Base-by-base conservation (phyloP, 140 eudicot species). In the Ambrosia hybrid region DNA sequence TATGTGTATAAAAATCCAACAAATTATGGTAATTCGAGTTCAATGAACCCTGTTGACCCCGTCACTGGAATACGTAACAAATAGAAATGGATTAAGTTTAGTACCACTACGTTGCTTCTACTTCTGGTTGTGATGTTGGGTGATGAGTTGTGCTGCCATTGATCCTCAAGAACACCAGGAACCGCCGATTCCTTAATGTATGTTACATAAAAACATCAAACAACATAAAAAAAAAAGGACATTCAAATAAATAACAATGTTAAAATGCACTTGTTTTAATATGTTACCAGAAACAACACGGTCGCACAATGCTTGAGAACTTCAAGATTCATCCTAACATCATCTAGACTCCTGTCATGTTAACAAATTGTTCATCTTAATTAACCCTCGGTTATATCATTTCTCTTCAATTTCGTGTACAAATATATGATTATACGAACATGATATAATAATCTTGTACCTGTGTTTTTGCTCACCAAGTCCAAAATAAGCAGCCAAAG, bases 381-480 rank as follows among this genome's bases (percentile, higher is more conserved):
- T 53, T 16, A 77, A 53, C 12, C 26, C 37, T n/a, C 49, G 5
- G 1, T 43, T 43, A 43, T 43, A 43, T 15, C 11, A 8, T 57
- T 12, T 21, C 17, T 68, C 15, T 36, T 51, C 0, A 10, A 46
- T 4, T 37, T 26, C 7, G 0, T 8, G 43, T 13, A 13, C 3
- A 17, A 70, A 39, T 53, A 39, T 53, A 8, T 48, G 53, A 9
- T 48, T 48, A 11, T 49, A 49, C 10, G 55, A 49, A 49, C 5
- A 49, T 49, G 55, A 49, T 49, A 49, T 8, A 13, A 49, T 49
- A 49, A 49, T 49, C 55, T 11, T 49, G 61, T 82, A 91, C 98
- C 98, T 90, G 70, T 94, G 99, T 70, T 90, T 88, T 81, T 94
- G 99, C 75, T 94, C 84, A 30, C 99, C 99, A 15, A 94, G 96